Conservation (phyloP, 1,284 basidiomycete species). For the Polyporus tsugae region DNA sequence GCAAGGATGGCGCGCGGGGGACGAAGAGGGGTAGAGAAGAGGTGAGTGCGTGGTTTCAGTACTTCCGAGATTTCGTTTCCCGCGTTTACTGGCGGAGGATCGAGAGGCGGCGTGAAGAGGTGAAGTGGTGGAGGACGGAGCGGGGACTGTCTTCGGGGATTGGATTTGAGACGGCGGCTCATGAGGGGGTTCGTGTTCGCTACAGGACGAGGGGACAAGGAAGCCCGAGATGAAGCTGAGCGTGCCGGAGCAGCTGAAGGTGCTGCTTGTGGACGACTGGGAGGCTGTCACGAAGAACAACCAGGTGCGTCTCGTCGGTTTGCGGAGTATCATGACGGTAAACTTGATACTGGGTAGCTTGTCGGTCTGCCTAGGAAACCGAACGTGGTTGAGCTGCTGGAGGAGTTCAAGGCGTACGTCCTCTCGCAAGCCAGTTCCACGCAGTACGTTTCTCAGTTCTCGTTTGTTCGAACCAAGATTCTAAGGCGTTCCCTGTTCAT, state of each 20-base stretch:
- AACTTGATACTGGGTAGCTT: slow-evolving; percentile 56
- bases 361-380: slow-evolving; percentile 88
- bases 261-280: slow-evolving; percentile 96
- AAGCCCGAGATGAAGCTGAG: slow-evolving; percentile 92
- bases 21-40: slow-evolving; percentile 72
- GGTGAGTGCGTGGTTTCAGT: slow-evolving; percentile 46
- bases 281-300: slow-evolving; percentile 96
- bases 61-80: neutral
- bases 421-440: slow-evolving; percentile 56
- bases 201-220: slow-evolving; percentile 68
- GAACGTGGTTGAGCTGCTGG: slow-evolving; percentile 80
- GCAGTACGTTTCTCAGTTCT: slow-evolving; percentile 47
- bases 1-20: slow-evolving; percentile 59
- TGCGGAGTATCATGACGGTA: neutral
- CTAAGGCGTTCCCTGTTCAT: neutral
- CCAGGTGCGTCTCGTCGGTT: slow-evolving; percentile 59
- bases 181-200: neutral
- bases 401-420: slow-evolving; percentile 80
- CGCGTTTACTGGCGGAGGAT: neutral
- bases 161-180: neutral
- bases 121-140: slow-evolving; percentile 1
- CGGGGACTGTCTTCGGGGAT: neutral
- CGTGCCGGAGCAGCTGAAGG: slow-evolving; percentile 91
- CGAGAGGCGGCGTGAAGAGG: neutral
- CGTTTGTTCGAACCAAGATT: neutral